phyloP scores from a whole-genome alignment of 2,329 filamentous ascomycete species.

The Aotearoamyces nothofagi region DNA sequence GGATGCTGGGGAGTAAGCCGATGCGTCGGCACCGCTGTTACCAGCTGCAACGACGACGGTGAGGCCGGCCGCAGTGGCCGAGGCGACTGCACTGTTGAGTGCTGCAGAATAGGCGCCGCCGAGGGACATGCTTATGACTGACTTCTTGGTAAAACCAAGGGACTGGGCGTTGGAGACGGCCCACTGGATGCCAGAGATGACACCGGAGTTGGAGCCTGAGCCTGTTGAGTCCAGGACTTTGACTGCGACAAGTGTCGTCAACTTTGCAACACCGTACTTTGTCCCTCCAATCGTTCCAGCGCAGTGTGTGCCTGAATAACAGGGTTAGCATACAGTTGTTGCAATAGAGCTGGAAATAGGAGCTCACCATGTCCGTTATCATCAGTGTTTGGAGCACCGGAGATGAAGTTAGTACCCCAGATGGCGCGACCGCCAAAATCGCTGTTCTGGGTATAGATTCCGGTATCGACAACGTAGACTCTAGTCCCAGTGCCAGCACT shows the following conservation, averaged over 20 bases:
- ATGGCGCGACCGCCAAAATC: constrained; percentile 17
- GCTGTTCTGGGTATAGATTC: constrained; percentile 7
- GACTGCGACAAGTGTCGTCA: constrained; percentile 22
- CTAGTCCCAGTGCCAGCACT: constrained; percentile 16
- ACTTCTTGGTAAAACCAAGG: constrained; percentile 14
- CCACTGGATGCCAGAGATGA: constrained; percentile 23
- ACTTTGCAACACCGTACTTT: constrained; percentile 26
- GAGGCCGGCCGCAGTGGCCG: constrained; percentile 29
- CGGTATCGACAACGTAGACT: constrained; percentile 18
- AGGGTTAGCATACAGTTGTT: no score
- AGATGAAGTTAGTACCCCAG: constrained; percentile 12
- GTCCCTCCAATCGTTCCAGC: constrained; percentile 22
- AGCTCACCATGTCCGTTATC: constrained; percentile 23
- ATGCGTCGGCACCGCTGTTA: constrained; percentile 28
- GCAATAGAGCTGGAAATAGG: no score
- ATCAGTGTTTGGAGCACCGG: constrained; percentile 13
- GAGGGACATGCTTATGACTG: constrained; percentile 40
- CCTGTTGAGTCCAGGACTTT: constrained; percentile 21
- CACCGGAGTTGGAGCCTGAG: constrained; percentile 19
- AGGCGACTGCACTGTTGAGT: constrained; percentile 33
- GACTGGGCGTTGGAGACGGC: constrained; percentile 17
- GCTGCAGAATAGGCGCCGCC: constrained; percentile 28
- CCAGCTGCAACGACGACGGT: constrained; percentile 39
- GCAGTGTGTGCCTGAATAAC: constrained; percentile 24
- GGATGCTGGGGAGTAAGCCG: constrained; percentile 30